Evolutionary conservation across 345 rosid genomes (phyloP), one percentile per base, ranked within the genome.

Genomic region (Populus nigra): DNA sequence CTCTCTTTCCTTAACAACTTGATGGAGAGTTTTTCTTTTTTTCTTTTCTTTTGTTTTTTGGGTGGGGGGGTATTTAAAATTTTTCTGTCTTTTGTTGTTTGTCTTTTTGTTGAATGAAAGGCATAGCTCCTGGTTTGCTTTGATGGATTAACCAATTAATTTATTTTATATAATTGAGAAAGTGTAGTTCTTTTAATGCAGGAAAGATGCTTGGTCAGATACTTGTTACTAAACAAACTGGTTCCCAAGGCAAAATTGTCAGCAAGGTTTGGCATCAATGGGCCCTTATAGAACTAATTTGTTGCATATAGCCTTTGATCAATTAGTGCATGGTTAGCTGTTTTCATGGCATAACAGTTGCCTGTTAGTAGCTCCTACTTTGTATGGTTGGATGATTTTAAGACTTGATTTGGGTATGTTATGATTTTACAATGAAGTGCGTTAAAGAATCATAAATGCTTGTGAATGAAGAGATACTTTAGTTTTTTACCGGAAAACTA

Each of bases 191-290:
- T 59, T 17, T 2, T 78, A 39, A 39, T 78, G 71, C 87, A 96
- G 99, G 91, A 49, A 94, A 94, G 87, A 96, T 96, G 99, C 94
- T 94, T 68, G 99, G 98, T 29, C 94, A 96, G 88, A 86, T 91
- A 67, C 98, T 96, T 66, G 99, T 96, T 71, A 96, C 98, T 73
- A 94, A 96, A 81, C 99, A 96, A 88, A 94, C 97, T 79, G 98
- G 98, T 73, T 86, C 97, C 20, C 95, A 92, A 84, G 98, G 99
- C 61, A 96, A 94, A 94, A 87, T 91, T 79, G 99, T 96, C 74
- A 92, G 97, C 98, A 92, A 96, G 99, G 99, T 95, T 39, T 71
- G 89, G 71, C 45, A 73, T 78, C 25, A 8, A 25, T 63, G 7
- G 22, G 1, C 57, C 38, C 18, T 25, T 62, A n/a, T 22, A 29